Evolutionary conservation across 495 filamentous ascomycete species (phyloP), one percentile per base, ranked within the genome.

Genomic region (Mytilinidion resinicola): DNA sequence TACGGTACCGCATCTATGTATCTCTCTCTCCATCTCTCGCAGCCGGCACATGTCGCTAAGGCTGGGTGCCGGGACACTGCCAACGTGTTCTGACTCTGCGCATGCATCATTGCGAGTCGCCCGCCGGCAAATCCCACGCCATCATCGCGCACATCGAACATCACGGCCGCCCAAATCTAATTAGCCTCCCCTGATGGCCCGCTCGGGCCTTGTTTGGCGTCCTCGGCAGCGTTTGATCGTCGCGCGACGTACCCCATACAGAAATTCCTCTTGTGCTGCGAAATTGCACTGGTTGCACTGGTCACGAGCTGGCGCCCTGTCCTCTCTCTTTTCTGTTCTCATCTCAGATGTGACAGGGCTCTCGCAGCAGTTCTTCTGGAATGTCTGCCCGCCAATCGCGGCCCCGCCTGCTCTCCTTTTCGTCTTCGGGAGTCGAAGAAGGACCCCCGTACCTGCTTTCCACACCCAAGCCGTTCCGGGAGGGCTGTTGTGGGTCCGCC

Each of bases 201-300:
- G 36, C 12, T 30, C 57, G 15, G 36, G 49, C 51, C 48, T 50
- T 56, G 38, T 30, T 44, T 62, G 47, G 53, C 56, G 56, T 37
- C 7, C 54, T 55, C 37, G 51, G 53, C 52, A 60, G 60, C 56
- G 63, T 66, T 63, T 66, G 63, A 66, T 66, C 63, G 56, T 56
- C 63, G 56, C 52, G 52, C 36, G 30, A 41, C 12, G 57, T 59
- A 12, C 59, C 56, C 55, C 53, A 53, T 11, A 49, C 15, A 43
- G 48, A 9, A 36, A 49, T 30, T 30, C 55, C 54, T 44, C 55
- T 55, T 51, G 51, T 41, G 53, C 55, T 56, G 53, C 61, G 56
- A 60, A 57, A 64, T 56, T 60, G 53, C 55, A 19, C 33, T 49
- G 19, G 46, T 49, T 39, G 55, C 51, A 41, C 55, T 53, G 49